phyloP scores from a whole-genome alignment of 768 basidiomycete species.

The Phylloporus sp. region DNA sequence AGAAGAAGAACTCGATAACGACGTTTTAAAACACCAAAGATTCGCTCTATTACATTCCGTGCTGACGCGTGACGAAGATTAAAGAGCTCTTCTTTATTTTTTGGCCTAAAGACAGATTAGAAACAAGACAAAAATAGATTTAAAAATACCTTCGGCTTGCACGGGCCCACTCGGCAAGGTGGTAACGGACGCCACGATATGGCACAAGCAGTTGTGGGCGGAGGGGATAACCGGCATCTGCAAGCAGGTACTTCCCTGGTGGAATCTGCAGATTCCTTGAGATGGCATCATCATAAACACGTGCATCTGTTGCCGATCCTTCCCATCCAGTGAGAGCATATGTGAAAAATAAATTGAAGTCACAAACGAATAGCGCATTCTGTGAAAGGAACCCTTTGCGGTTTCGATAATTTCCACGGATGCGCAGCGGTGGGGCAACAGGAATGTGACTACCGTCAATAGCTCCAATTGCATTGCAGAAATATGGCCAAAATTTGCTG shows the following conservation, averaged over 20 bases:
- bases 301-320: constrained; percentile 35
- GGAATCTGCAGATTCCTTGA: not conserved
- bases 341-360: constrained; percentile 33
- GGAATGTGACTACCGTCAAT: not conserved
- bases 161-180: constrained; percentile 33
- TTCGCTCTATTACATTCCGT: not conserved
- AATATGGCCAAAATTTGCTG: not conserved
- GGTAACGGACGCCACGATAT: constrained; percentile 23
- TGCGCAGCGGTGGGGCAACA: not conserved
- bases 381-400: constrained; percentile 31
- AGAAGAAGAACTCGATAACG: constrained; percentile 12
- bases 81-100: constrained; percentile 19
- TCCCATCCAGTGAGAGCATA: constrained; percentile 42
- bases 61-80: constrained; percentile 23
- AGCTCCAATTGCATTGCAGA: not conserved
- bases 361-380: constrained; percentile 35
- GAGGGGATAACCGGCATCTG: not conserved
- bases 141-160: not conserved
- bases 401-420: constrained; percentile 2
- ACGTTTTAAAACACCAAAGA: constrained; percentile 13
- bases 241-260: not conserved
- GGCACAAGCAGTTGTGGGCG: not conserved
- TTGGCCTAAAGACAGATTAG: constrained; percentile 5
- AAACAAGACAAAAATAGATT: not conserved
- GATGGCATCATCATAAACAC: constrained; percentile 8